Evolutionary conservation across 2,329 filamentous ascomycete genomes (phyloP).

Genomic region (Aspergillus novoparasiticus): DNA sequence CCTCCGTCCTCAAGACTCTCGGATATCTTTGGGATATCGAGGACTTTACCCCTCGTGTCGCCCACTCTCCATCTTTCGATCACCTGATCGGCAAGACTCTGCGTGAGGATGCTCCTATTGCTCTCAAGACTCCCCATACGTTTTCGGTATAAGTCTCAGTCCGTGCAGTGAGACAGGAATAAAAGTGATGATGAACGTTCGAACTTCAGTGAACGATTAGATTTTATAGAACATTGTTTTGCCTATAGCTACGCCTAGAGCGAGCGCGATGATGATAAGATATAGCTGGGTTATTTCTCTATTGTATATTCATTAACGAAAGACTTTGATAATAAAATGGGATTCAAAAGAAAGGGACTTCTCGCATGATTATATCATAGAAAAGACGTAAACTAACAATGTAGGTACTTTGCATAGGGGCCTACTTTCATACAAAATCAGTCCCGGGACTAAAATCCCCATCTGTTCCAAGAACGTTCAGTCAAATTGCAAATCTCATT

Average conservation of each 20-base stretch:
- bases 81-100: slow-evolving; percentile 26
- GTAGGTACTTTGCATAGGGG: too few relatives aligned
- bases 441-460: fast-evolving
- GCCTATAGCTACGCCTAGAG: background rate
- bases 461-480: background rate
- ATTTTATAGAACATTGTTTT: background rate
- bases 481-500: background rate
- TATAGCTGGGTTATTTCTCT: background rate
- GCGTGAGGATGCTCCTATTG: slow-evolving; percentile 28
- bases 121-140: background rate
- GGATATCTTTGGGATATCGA: slow-evolving; percentile 41
- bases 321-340: background rate
- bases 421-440: background rate
- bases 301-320: background rate
- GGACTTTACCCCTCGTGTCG: slow-evolving; percentile 33
- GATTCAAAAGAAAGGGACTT: background rate
- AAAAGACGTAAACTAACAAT: background rate
- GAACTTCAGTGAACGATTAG: background rate
- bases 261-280: background rate
- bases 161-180: background rate
- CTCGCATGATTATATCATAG: background rate
- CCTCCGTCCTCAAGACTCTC: slow-evolving; percentile 32
- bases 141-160: background rate
- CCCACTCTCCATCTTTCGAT: slow-evolving; percentile 31
- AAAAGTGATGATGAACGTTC: background rate